Conservation (phyloP, 2,329 filamentous ascomycete species). For the Zarea fungicola region DNA sequence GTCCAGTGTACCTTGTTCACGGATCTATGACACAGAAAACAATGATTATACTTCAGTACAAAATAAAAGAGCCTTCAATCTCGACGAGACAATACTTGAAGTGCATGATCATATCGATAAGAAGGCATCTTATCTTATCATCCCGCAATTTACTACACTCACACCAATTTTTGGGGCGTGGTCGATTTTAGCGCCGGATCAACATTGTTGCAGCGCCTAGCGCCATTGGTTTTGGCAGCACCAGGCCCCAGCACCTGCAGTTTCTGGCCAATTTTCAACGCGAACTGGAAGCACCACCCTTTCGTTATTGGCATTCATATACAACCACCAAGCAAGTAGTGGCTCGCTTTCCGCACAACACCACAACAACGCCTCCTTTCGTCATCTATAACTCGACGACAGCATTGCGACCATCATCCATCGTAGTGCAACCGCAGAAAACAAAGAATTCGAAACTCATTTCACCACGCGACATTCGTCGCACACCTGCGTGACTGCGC, state of each 20-base stretch:
- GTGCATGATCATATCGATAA: conserved; percentile 9
- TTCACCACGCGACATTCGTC: background rate
- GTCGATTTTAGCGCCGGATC: conserved; percentile 23
- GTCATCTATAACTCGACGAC: conserved; percentile 12
- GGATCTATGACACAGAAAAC: too few relatives aligned
- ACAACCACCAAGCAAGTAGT: background rate
- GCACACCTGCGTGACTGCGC: conserved; percentile 2
- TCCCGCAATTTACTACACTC: conserved; percentile 4
- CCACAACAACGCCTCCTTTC: conserved; percentile 1
- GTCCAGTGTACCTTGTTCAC: too few relatives aligned
- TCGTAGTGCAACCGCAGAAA: background rate
- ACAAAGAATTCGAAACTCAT: conserved; percentile 7
- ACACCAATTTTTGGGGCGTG: conserved; percentile 3
- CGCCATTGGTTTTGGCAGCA: conserved; percentile 37
- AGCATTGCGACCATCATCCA: conserved; percentile 17
- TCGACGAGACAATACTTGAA: too few relatives aligned
- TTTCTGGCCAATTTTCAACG: conserved; percentile 36
- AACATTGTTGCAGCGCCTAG: conserved; percentile 34
- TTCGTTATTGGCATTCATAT: conserved; percentile 13
- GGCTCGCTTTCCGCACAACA: conserved; percentile 4
- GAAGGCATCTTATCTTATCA: background rate
- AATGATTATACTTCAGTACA: too few relatives aligned
- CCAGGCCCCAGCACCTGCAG: conserved; percentile 32
- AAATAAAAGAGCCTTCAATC: too few relatives aligned
- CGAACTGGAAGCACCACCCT: conserved; percentile 16